A percentile compares a stretch with the other conserved stretches of the same genome.
These are phyloP conservation scores for Boletus edulis DNA, from an alignment of 768 basidiomycete genomes.

Conservation along the genomic window DNA sequence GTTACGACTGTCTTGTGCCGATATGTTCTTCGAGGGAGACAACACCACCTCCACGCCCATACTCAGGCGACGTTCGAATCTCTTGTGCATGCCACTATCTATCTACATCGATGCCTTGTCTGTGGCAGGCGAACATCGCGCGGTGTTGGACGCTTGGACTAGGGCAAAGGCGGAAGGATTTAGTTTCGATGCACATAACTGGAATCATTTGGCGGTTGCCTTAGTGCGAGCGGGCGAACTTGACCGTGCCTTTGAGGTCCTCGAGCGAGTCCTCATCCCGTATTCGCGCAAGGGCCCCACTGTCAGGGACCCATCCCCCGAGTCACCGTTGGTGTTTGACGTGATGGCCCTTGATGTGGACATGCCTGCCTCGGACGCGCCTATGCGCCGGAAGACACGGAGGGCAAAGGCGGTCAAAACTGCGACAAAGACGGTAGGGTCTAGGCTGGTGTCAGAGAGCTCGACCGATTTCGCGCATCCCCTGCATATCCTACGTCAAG, in stretches of 20 bases:
- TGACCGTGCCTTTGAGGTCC: constrained; percentile 79
- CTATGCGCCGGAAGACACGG: constrained; percentile 27
- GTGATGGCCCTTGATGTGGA: constrained; percentile 21
- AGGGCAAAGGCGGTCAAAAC: constrained; percentile 24
- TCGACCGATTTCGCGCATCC: constrained; percentile 54
- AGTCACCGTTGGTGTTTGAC: constrained; percentile 43
- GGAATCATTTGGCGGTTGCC: constrained; percentile 80
- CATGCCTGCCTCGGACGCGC: constrained; percentile 26
- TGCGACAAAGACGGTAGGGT: constrained; percentile 13
- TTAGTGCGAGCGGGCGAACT: constrained; percentile 77
- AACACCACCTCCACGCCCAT: constrained; percentile 1
- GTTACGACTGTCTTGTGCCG: constrained; percentile 36
- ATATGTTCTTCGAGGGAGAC: constrained; percentile 32
- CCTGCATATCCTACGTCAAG: constrained; percentile 57
- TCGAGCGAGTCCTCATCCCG: constrained; percentile 74
- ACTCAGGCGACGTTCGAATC: constrained; percentile 40
- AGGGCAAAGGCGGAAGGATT: constrained; percentile 61
- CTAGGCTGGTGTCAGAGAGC: constrained; percentile 15
- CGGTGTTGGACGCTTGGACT: constrained; percentile 69
- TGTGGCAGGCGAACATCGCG: constrained; percentile 53
- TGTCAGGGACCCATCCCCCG: constrained; percentile 31
- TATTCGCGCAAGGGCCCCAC: constrained; percentile 38
- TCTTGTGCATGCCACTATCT: constrained; percentile 77
- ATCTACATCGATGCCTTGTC: constrained; percentile 80
- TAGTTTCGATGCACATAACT: constrained; percentile 84